Evolutionary conservation across 495 filamentous ascomycete species (phyloP), one percentile per base, ranked within the genome.

Genomic region (Beverwykella pulmonaria): DNA sequence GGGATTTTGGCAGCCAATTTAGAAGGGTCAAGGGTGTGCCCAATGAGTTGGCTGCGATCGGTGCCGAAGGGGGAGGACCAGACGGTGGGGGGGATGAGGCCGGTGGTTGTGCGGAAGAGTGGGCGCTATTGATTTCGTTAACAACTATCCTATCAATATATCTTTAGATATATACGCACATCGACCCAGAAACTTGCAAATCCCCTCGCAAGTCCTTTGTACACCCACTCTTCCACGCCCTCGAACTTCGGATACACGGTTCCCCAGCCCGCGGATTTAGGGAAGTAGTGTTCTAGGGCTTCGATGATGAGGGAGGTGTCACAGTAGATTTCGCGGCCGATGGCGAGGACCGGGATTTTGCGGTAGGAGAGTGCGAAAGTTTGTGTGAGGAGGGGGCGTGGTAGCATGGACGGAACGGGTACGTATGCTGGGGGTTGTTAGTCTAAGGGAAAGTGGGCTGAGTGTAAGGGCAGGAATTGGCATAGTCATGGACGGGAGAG

Each of bases 281-380:
- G 59, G 61, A 69, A 69, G 22, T 34, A 59, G 23, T 68, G 70
- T 61, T 77, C 75, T 15, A 77, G 53, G 3, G 74, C 74, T 54
- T 75, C 74, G 63, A 73, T 63, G 62, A 77, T 74, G 27, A 74
- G 54, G 20, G 54, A 60, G 46, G 66, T 73, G 60, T 77, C 75
- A 48, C 72, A 75, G 71, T 76, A 77, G 54, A 77, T 30, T 14
- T 77, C 74, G 10, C 70, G 62, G 30, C 72, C 75, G 27, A 77
- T 65, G 19, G 74, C 68, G 15, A 77, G 69, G 30, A 77, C 53
- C 12, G 75, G 75, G 55, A 77, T 76, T 63, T 73, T 74, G 26
- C 75, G 75, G 64, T 77, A 76, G 17, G 71, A 67, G 53, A 77
- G 59, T 27, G 50, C 59, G 60, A 76, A 73, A 17, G 65, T 68